Percentiles rank a stretch among this genome's conserved stretches.
Conservation (phyloP, 495 filamentous ascomycete genomes). For the Clohesyomyces aquaticus region DNA sequence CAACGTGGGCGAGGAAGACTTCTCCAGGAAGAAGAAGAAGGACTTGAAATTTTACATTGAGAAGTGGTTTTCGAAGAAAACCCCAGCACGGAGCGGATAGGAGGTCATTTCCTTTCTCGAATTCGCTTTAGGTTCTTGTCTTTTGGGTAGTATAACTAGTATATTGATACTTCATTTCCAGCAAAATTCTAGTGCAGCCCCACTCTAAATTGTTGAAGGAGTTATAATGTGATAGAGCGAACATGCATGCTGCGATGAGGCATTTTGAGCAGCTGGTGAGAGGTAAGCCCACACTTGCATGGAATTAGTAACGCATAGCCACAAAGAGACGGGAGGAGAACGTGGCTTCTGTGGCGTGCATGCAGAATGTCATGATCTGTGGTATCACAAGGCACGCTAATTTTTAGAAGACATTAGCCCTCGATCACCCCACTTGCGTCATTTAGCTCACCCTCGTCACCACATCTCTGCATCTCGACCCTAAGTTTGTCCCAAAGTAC, state of each 20-base stretch:
- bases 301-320: too few species aligned
- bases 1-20: constrained; percentile 75
- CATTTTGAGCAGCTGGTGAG: too few species aligned
- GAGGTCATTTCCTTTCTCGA: too few species aligned
- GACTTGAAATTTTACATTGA: constrained; percentile 11
- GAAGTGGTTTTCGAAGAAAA: neutral
- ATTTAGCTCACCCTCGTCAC: neutral
- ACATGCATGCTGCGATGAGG: too few species aligned
- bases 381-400: constrained; percentile 1
- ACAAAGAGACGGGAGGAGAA: neutral
- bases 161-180: neutral
- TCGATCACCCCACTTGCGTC: neutral
- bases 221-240: too few species aligned
- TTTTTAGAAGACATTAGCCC: too few species aligned
- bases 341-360: neutral
- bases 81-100: neutral
- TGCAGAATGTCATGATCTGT: neutral
- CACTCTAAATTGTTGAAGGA: too few species aligned
- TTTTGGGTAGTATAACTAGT: too few species aligned
- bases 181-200: too few species aligned
- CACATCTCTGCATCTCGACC: neutral
- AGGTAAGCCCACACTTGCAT: too few species aligned
- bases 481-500: neutral
- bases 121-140: too few species aligned
- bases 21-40: constrained; percentile 17